phyloP scores from a whole-genome alignment of 2,329 filamentous ascomycete genomes.

The Coniochaeta sp. region DNA sequence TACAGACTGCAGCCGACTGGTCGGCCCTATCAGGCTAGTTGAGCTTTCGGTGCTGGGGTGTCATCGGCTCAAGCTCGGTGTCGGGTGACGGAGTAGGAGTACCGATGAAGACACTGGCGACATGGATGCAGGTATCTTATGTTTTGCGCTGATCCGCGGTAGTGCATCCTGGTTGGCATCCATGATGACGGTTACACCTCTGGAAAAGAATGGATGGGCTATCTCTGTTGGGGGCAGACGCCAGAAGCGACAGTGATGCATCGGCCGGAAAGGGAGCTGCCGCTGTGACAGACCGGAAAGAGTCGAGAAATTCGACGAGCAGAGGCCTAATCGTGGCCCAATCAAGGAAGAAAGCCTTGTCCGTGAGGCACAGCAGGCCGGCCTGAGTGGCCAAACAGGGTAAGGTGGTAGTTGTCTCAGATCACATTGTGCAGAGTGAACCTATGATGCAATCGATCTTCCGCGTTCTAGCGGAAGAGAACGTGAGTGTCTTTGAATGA shows the following conservation, averaged over 20 bases:
- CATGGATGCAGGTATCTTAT: too few species aligned
- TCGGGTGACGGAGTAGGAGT: not conserved
- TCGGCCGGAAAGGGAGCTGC: not conserved
- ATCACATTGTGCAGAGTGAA: not conserved
- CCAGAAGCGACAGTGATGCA: not conserved
- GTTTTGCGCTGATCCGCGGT: not conserved
- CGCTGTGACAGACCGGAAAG: not conserved
- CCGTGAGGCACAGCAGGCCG: not conserved
- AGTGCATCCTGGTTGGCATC: not conserved
- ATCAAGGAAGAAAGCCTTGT: not conserved
- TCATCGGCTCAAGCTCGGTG: not conserved
- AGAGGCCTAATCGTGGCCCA: not conserved
- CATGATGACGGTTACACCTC: not conserved
- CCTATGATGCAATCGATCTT: not conserved
- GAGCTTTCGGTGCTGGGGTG: not conserved
- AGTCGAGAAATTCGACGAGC: not conserved
- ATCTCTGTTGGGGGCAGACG: not conserved
- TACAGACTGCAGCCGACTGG: not conserved
- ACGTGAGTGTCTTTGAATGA: too few species aligned
- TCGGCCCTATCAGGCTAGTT: conserved; percentile 1
- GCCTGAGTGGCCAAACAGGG: not conserved
- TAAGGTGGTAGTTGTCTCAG: not conserved
- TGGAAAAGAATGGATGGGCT: not conserved
- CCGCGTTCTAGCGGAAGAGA: not conserved
- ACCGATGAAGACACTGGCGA: not conserved